Evolutionary conservation across 805 yeast genomes (phyloP), one percentile per base, ranked within the genome.

Genomic region (Wickerhamiella siamensis): DNA sequence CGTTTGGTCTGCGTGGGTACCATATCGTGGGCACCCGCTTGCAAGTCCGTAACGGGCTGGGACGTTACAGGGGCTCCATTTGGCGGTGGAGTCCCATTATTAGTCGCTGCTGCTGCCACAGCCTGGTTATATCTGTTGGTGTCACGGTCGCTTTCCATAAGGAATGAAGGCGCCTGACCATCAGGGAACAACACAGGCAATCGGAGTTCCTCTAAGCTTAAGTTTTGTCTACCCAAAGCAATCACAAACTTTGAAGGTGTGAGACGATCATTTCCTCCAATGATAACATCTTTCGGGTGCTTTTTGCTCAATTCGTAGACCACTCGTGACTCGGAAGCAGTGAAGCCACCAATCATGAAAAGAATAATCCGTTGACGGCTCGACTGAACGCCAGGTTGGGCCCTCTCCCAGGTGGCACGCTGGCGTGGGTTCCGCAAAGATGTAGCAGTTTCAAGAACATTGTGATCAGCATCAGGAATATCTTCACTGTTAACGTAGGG

Each of bases 271-370:
- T 82, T 93, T 12, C 87, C 75, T 0, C 97, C 97, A 44, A 88
- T 62, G 46, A 79, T 74, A 15, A 91, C 71, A 46, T 84, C 94
- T 55, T 75, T 78, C 15, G 51, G 52, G 43, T 74, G 66, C 36
- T 69, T 58, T 15, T 64, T 60, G 6, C 83, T 71, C 37, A 84
- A 66, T 47, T 83, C 88, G 51, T 82, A 78, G 3, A 78, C 76
- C 10, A 83, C 70, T 47, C 88, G 71, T 22, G 80, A 63, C 59
- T 91, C 99, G 2, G 87, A 72, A 49, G 79, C 74, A 0, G 97
- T 83, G 17, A 82, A 61, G 6, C 97, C 98, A 18, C 99, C 99
- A 2, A 94, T 79, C 21, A 84, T 71, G 54, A 76, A 91, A 43
- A 86, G 73, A 49, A 87, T 72, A 5, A 87, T 66, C 39, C 91